Evolutionary conservation across 208 protist genomes (phyloP).

Genomic region (Crithidia sp.): DNA sequence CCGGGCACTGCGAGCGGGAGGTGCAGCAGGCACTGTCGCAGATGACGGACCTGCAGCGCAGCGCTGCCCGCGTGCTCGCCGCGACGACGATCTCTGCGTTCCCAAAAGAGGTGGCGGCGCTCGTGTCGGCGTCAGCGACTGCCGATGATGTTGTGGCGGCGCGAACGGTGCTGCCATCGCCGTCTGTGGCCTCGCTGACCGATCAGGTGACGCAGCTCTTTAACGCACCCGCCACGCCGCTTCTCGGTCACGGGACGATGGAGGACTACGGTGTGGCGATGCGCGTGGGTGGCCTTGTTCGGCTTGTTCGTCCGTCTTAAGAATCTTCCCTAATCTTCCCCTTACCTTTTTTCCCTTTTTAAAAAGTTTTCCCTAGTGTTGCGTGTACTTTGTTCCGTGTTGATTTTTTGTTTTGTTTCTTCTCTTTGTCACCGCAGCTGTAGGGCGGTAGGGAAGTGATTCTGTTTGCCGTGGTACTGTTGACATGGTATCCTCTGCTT

Average conservation of each 20-base stretch:
- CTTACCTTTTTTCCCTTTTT: constrained; percentile 14
- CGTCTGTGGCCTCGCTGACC: background rate
- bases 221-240: constrained; percentile 8
- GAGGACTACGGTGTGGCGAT: background rate
- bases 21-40: constrained; percentile 16
- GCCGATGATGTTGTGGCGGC: background rate
- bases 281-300: constrained; percentile 2
- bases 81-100: constrained; percentile 13
- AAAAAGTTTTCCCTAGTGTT: background rate
- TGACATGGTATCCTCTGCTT: no score
- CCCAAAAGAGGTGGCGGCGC: constrained; percentile 2
- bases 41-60: constrained; percentile 15
- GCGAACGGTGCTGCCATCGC: background rate
- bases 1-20: constrained; percentile 1
- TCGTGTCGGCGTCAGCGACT: background rate
- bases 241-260: background rate
- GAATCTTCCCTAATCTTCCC: background rate
- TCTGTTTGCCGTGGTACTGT: background rate
- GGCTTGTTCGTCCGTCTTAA: background rate
- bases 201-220: constrained; percentile 13
- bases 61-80: constrained; percentile 16
- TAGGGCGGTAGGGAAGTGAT: background rate
- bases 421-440: background rate
- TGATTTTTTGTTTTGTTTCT: background rate
- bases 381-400: background rate